Conservation (phyloP, 371 early-diverging fungal genomes). For the Syncephalastrum monosporum region DNA sequence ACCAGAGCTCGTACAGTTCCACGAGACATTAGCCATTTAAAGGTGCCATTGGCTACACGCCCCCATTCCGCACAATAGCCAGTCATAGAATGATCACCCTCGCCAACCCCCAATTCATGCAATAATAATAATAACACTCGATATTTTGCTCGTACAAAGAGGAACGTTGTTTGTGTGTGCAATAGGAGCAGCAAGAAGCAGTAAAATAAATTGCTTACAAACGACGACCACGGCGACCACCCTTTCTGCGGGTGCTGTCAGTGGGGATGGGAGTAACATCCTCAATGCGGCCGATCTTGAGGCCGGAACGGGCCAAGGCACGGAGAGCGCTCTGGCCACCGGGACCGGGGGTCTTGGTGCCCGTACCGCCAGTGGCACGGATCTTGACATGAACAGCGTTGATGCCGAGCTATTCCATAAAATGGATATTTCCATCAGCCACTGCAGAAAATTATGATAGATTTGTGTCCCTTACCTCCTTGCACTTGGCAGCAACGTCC, state of each 20-base stretch:
- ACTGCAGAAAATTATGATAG: too few species aligned
- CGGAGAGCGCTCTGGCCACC: constrained; percentile 99
- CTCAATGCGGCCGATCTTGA: constrained; percentile 98
- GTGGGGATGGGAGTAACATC: constrained; percentile 99
- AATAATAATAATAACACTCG: too few species aligned
- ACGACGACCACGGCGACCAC: constrained; percentile 99
- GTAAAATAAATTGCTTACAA: constrained; percentile 62
- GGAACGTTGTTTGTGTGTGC: neutral
- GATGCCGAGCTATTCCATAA: constrained; percentile 77
- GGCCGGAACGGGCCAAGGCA: constrained; percentile 99
- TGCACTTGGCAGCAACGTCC: constrained; percentile 98
- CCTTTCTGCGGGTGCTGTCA: constrained; percentile 99
- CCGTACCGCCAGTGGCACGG: constrained; percentile 99
- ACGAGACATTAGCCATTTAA: constrained; percentile 4
- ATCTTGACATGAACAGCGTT: constrained; percentile 99
- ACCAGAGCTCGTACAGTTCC: constrained; percentile 25
- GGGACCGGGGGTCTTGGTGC: constrained; percentile 99
- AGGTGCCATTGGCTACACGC: too few species aligned
- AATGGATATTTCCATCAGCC: too few species aligned
- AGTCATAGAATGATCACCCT: too few species aligned
- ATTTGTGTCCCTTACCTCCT: constrained; percentile 64
- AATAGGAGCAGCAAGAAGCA: constrained; percentile 3
- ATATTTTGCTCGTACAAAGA: constrained; percentile 2
- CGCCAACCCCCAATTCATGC: too few species aligned
- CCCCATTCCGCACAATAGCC: too few species aligned